Percentiles rank a stretch among this genome's conserved stretches.
phyloP scores from a whole-genome alignment of 345 rosid genomes.

The Excoecaria agallocha region DNA sequence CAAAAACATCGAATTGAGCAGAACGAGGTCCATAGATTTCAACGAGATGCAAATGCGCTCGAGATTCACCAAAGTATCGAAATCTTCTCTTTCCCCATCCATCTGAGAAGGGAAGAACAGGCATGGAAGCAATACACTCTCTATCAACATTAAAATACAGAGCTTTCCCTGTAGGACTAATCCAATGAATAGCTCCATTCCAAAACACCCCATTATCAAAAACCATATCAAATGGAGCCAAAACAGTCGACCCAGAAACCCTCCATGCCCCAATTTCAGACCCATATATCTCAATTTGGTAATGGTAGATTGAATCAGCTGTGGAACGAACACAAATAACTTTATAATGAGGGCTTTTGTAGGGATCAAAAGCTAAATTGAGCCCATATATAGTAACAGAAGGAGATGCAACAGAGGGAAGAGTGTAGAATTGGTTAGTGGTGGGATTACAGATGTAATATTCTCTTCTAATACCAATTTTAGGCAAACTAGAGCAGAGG shows the following conservation, averaged over 20 bases:
- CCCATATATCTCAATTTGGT: conserved; percentile 26
- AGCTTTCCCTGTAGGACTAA: conserved; percentile 25
- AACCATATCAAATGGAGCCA: conserved; percentile 26
- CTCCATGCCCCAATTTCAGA: conserved; percentile 26
- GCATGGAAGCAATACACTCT: conserved; percentile 18
- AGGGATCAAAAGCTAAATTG: conserved; percentile 27
- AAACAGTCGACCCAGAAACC: conserved; percentile 25
- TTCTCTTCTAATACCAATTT: conserved; percentile 14
- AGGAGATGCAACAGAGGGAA: conserved; percentile 19
- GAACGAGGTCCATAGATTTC: conserved; percentile 21
- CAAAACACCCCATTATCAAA: conserved; percentile 30
- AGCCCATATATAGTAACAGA: background rate
- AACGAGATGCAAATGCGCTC: conserved; percentile 31
- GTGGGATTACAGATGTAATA: conserved; percentile 38
- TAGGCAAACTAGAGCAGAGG: conserved; percentile 29
- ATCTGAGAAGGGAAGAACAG: conserved; percentile 8
- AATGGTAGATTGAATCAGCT: background rate
- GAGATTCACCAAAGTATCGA: conserved; percentile 22
- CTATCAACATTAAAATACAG: conserved; percentile 23
- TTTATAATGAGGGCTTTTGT: conserved; percentile 14
- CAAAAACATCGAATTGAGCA: conserved; percentile 20
- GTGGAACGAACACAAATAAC: conserved; percentile 26
- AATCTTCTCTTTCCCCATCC: conserved; percentile 21
- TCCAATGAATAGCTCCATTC: conserved; percentile 35
- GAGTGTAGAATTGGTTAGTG: conserved; percentile 14